phyloP scores from a whole-genome alignment of 177 flowering plant species.

The Vitis hybrid region DNA sequence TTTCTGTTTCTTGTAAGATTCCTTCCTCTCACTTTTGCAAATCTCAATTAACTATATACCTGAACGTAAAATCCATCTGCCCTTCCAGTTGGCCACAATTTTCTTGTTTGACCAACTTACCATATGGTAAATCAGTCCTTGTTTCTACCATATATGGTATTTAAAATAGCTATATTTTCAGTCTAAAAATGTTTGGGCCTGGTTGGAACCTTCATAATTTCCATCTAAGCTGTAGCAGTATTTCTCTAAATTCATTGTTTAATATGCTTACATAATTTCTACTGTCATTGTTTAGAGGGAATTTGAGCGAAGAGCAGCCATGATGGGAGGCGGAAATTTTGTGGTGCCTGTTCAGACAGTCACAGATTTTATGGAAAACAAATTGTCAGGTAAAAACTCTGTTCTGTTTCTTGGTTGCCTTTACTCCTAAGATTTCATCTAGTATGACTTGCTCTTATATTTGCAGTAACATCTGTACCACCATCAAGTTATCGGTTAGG shows the following conservation, averaged over 20 bases:
- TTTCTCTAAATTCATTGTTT: neutral
- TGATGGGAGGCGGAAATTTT: constrained; percentile 96
- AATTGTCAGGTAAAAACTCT: constrained; percentile 57
- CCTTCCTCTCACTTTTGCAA: neutral
- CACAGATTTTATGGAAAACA: constrained; percentile 77
- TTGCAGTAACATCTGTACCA: constrained; percentile 63
- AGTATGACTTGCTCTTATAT: constrained; percentile 15
- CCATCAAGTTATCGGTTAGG: constrained; percentile 94
- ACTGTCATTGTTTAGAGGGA: constrained; percentile 49
- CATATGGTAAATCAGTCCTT: neutral
- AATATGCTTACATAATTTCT: neutral
- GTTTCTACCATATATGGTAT: neutral
- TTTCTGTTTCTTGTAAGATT: neutral
- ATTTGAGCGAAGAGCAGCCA: constrained; percentile 79
- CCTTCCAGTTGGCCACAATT: neutral
- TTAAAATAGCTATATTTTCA: neutral
- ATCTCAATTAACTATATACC: too few species aligned
- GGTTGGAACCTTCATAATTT: neutral
- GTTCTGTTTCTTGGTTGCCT: neutral
- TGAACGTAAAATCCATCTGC: too few species aligned
- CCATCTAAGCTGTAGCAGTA: neutral
- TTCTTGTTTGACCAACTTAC: neutral
- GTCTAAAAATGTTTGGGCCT: neutral
- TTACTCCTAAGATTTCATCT: neutral
- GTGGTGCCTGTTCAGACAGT: constrained; percentile 89